Evolutionary conservation across 768 basidiomycete species (phyloP).

Genomic region (Naganishia vaughanmartiniae): DNA sequence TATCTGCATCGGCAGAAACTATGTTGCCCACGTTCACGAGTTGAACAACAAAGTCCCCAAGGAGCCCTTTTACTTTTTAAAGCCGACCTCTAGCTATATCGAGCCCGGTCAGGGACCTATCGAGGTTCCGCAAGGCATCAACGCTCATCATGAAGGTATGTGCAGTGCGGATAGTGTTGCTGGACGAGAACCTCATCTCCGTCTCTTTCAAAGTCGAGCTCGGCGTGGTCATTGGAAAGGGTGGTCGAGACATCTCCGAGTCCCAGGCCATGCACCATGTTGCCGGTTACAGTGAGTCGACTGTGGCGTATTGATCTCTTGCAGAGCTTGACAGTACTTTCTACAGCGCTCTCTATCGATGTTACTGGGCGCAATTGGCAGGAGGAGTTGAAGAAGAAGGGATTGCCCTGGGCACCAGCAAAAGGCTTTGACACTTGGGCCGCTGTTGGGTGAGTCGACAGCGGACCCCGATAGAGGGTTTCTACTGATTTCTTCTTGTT

Average conservation of each 20-base stretch:
- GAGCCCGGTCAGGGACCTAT: slow-evolving; percentile 62
- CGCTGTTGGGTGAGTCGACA: slow-evolving; percentile 67
- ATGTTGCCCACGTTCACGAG: slow-evolving; percentile 79
- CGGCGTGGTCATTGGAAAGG: slow-evolving; percentile 89
- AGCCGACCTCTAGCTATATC: slow-evolving; percentile 89
- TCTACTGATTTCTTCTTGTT: neutral
- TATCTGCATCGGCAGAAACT: slow-evolving; percentile 93
- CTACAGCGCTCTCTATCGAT: slow-evolving; percentile 81
- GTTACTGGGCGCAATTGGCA: slow-evolving; percentile 96
- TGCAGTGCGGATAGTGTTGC: neutral
- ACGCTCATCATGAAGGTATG: slow-evolving; percentile 87
- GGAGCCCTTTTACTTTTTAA: slow-evolving; percentile 98
- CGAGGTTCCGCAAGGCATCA: slow-evolving; percentile 78
- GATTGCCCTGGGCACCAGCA: slow-evolving; percentile 94
- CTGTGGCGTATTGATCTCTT: neutral
- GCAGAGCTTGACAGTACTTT: neutral
- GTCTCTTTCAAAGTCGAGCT: slow-evolving; percentile 70
- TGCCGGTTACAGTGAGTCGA: slow-evolving; percentile 77
- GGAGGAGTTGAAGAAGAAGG: slow-evolving; percentile 83
- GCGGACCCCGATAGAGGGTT: slow-evolving; percentile 11
- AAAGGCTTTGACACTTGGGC: slow-evolving; percentile 98
- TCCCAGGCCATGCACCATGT: slow-evolving; percentile 71
- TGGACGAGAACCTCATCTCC: neutral
- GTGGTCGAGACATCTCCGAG: slow-evolving; percentile 75
- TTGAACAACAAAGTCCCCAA: slow-evolving; percentile 81